These are phyloP conservation scores for Saccharomyces hybrid DNA, from an alignment of 1,139 yeast species.

Conservation along the genomic window DNA sequence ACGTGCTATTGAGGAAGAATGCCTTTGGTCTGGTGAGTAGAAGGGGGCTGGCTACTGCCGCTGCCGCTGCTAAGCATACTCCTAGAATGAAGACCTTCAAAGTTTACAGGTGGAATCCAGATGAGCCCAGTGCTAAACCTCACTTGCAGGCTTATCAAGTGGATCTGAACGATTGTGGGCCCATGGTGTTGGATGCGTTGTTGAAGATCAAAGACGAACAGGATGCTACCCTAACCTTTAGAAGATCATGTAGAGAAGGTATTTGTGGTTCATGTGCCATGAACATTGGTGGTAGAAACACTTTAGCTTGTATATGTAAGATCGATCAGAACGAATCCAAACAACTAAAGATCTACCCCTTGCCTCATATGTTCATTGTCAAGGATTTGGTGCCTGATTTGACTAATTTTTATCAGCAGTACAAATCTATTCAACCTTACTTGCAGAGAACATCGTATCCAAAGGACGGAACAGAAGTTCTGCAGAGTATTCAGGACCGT, in stretches of 20 bases:
- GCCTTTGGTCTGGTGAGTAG: slow-evolving; percentile 10
- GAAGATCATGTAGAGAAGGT: slow-evolving; percentile 99
- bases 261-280: slow-evolving; percentile 99
- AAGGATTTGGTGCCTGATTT: slow-evolving; percentile 96
- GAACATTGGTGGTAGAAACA: slow-evolving; percentile 97
- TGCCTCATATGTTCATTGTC: slow-evolving; percentile 97
- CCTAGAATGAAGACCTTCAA: slow-evolving; percentile 75
- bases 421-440: slow-evolving; percentile 95
- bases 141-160: slow-evolving; percentile 72
- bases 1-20: slow-evolving; percentile 7
- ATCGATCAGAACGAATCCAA: slow-evolving; percentile 72
- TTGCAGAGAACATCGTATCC: slow-evolving; percentile 79
- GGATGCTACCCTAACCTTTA: slow-evolving; percentile 88
- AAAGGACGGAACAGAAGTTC: slow-evolving; percentile 85
- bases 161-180: slow-evolving; percentile 89
- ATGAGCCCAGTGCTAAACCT: slow-evolving; percentile 90
- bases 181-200: slow-evolving; percentile 94
- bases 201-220: slow-evolving; percentile 93
- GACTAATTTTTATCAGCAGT: slow-evolving; percentile 96
- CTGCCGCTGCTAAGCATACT: slow-evolving; percentile 22
- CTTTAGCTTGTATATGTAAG: slow-evolving; percentile 92
- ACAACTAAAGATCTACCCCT: slow-evolving; percentile 84
- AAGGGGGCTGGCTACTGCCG: slow-evolving; percentile 29
- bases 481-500: slow-evolving; percentile 89
- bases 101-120: slow-evolving; percentile 98